Evolutionary conservation across 1,284 basidiomycete species (phyloP).

Genomic region (Irpex sp.): DNA sequence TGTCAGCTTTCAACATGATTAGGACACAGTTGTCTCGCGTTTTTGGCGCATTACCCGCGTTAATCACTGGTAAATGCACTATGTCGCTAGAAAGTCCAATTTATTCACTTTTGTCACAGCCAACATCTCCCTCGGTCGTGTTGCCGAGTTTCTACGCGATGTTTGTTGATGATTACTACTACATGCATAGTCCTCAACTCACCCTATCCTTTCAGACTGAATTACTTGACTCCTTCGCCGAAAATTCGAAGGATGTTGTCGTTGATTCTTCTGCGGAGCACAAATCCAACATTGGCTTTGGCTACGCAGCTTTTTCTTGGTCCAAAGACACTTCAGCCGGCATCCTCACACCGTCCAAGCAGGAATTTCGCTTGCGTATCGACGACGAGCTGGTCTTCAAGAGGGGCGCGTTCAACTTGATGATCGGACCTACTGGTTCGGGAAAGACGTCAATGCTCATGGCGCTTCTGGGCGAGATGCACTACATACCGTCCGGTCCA

Average conservation of each 20-base stretch:
- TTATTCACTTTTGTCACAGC: conserved; percentile 16
- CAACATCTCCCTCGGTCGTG: conserved; percentile 48
- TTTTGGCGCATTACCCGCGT: conserved; percentile 29
- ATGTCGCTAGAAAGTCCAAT: background rate
- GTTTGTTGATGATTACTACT: conserved; percentile 19
- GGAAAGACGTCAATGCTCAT: conserved; percentile 53
- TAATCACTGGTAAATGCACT: conserved; percentile 29
- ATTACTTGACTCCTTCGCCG: conserved; percentile 43
- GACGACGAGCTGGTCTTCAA: conserved; percentile 55
- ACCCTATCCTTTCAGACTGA: conserved; percentile 33
- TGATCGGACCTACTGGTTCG: conserved; percentile 59
- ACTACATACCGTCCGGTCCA: conserved; percentile 50
- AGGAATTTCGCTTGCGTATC: conserved; percentile 46
- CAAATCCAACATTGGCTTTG: conserved; percentile 34
- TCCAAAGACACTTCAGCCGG: conserved; percentile 26
- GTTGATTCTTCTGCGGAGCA: conserved; percentile 20
- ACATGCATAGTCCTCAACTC: background rate
- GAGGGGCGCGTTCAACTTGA: conserved; percentile 54
- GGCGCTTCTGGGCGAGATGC: conserved; percentile 60
- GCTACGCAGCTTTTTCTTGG: conserved; percentile 39
- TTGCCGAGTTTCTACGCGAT: conserved; percentile 42
- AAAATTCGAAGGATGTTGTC: conserved; percentile 19
- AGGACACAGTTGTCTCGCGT: conserved; percentile 28
- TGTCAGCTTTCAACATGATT: conserved; percentile 31
- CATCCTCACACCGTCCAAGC: conserved; percentile 29